Base-by-base conservation (phyloP, 768 basidiomycete genomes). In the Lactifluus piperatus region DNA sequence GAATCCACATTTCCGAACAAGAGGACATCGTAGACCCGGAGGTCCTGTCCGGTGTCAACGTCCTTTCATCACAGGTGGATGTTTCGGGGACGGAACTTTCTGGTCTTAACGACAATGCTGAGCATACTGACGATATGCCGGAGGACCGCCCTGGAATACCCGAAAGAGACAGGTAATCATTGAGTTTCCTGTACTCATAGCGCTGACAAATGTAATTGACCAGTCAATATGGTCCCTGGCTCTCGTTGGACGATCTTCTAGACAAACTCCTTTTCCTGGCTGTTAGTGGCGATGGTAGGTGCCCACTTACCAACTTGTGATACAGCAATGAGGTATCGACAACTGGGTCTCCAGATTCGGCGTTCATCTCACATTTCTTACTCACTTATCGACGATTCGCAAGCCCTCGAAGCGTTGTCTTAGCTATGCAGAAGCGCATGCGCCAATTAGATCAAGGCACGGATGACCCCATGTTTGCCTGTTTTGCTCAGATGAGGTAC, bases 341-440 rank as follows among this genome's bases (percentile, higher is more conserved):
- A 45, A 5, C 43, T 32, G 56, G 30, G 56, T n/a, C 50, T 59
- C 37, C 56, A 93, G 91, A 93, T 69, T 81, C 87, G 13, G 79
- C 81, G 5, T 93, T 83, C 68, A 81, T 90, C 30, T 81, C 81
- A 2, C 84, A 91, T 70, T 92, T 94, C 70, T 75, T 94, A 48
- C 79, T 92, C 39, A 90, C 88, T 8, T 92, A 89, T 68, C 85
- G 91, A 34, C 78, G 88, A 58, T 94, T 93, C 69, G 80, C 89
- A 39, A 85, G 79, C 34, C 90, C 91, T 8, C 81, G 91, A 43
- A 85, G 79, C 58, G 74, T 94, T 18, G 75, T 94, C n/a, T 75
- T 91, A 46, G 86, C 88, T 5, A 90, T 94, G 86, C 88, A 91
- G 71, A 88, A 90, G 68, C 83, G 88, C 48, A 86, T 92, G 80